Percentiles rank a stretch among this genome's conserved stretches.
These are phyloP conservation scores for Arachnopeziza araneosa DNA, from an alignment of 2,329 filamentous ascomycete genomes.

Conservation along the genomic window DNA sequence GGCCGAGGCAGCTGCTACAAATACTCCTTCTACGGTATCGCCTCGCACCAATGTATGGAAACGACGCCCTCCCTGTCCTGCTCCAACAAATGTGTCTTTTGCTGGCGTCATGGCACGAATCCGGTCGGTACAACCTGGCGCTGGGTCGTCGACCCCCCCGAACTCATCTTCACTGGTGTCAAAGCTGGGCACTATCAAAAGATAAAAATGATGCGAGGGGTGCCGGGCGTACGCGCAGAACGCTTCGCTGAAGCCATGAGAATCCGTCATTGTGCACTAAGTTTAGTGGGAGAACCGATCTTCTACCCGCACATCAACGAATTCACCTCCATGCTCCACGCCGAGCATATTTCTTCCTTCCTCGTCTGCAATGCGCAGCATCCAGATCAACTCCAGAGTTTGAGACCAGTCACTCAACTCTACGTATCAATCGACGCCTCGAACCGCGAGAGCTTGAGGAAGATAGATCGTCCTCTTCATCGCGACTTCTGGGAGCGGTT, in stretches of 20 bases:
- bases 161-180: conserved; percentile 84
- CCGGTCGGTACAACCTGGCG: conserved; percentile 95
- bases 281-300: conserved; percentile 93
- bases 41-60: conserved; percentile 97
- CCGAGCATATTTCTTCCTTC: conserved; percentile 85
- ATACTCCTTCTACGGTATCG: conserved; percentile 94
- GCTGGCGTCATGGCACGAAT: conserved; percentile 97
- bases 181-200: conserved; percentile 93
- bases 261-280: conserved; percentile 88
- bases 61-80: conserved; percentile 92
- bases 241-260: conserved; percentile 88
- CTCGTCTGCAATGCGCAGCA: conserved; percentile 97
- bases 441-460: conserved; percentile 79
- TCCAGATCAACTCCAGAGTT: conserved; percentile 76
- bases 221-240: conserved; percentile 87
- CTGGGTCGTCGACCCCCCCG: conserved; percentile 88
- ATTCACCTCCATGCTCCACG: conserved; percentile 77
- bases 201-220: conserved; percentile 93
- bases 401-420: conserved; percentile 85
- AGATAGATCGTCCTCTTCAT: conserved; percentile 87
- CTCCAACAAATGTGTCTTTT: conserved; percentile 98
- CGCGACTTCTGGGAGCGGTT: conserved; percentile 98
- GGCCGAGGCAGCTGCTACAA: conserved; percentile 97
- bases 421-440: conserved; percentile 96
- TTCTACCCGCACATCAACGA: conserved; percentile 98